Conservation (phyloP, 768 basidiomycete species). For the Calocera viscosa region DNA sequence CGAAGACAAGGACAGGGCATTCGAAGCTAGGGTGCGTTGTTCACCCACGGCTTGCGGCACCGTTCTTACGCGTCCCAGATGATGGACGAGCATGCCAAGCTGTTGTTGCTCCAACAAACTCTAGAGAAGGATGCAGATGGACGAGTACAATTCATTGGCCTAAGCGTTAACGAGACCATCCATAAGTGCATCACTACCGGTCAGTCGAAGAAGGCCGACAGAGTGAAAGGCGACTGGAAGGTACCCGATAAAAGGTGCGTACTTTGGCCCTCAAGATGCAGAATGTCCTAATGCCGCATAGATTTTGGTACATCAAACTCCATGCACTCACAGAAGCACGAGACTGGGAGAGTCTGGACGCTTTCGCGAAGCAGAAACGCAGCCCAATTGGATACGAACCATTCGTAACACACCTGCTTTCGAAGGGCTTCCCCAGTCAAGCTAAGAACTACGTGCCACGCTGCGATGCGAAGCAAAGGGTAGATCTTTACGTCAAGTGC, state of each 20-base stretch:
- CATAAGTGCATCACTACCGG: constrained; percentile 62
- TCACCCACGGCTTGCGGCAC: neutral
- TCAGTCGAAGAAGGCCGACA: constrained; percentile 79
- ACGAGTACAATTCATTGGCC: constrained; percentile 66
- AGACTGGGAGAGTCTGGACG: constrained; percentile 78
- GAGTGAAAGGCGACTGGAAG: constrained; percentile 77
- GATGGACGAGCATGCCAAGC: constrained; percentile 70
- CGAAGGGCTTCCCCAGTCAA: constrained; percentile 60
- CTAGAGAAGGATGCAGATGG: constrained; percentile 76
- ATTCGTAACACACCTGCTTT: constrained; percentile 67
- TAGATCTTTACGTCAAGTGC: constrained; percentile 80
- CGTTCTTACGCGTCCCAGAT: constrained; percentile 42
- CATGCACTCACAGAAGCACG: constrained; percentile 62
- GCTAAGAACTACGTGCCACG: constrained; percentile 65
- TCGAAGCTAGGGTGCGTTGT: constrained; percentile 73
- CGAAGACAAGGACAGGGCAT: constrained; percentile 81
- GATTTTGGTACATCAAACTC: constrained; percentile 90
- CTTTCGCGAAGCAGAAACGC: constrained; percentile 73
- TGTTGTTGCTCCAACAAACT: constrained; percentile 73
- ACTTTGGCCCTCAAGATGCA: neutral
- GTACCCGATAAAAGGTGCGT: constrained; percentile 85
- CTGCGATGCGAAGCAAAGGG: constrained; percentile 71
- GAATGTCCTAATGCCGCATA: constrained; percentile 24
- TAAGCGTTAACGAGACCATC: constrained; percentile 80
- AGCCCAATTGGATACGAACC: constrained; percentile 94